Percentiles rank a stretch among this genome's conserved stretches.
phyloP scores from a whole-genome alignment of 441 rosid genomes.

The Jatropha multifida region DNA sequence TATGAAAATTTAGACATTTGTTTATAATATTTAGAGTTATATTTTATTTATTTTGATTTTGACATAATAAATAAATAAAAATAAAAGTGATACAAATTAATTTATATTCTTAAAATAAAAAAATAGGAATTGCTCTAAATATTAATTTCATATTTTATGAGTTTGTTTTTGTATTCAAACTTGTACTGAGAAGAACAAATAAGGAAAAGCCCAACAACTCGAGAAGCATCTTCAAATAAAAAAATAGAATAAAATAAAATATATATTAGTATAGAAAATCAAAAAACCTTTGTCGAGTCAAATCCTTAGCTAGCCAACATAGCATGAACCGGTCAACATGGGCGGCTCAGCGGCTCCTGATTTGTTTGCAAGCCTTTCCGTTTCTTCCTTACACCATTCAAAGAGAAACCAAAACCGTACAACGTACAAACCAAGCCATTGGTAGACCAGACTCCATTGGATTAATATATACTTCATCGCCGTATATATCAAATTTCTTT shows the following conservation, averaged over 20 bases:
- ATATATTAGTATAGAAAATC: background rate
- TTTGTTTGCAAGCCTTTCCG: background rate
- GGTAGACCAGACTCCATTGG: background rate
- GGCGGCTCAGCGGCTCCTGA: constrained; percentile 29
- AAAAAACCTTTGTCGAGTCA: constrained; percentile 10
- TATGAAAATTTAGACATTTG: too few species aligned
- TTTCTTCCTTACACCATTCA: background rate
- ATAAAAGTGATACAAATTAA: too few species aligned
- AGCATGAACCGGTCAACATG: constrained; percentile 26
- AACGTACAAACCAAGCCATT: background rate
- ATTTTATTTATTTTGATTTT: too few species aligned
- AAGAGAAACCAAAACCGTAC: background rate
- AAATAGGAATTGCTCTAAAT: too few species aligned
- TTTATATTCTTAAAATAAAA: too few species aligned
- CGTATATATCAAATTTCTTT: background rate
- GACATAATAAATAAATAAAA: too few species aligned
- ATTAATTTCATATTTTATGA: too few species aligned
- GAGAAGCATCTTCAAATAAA: background rate
- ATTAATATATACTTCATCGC: background rate
- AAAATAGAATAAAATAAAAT: background rate
- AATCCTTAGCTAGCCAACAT: constrained; percentile 4
- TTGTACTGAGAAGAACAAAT: too few species aligned
- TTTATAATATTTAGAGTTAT: too few species aligned
- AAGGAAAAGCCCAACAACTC: background rate
- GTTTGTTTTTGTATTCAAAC: too few species aligned